These are phyloP conservation scores for Karstenula rhodostoma DNA, from an alignment of 2,329 filamentous ascomycete genomes.

Conservation along the genomic window DNA sequence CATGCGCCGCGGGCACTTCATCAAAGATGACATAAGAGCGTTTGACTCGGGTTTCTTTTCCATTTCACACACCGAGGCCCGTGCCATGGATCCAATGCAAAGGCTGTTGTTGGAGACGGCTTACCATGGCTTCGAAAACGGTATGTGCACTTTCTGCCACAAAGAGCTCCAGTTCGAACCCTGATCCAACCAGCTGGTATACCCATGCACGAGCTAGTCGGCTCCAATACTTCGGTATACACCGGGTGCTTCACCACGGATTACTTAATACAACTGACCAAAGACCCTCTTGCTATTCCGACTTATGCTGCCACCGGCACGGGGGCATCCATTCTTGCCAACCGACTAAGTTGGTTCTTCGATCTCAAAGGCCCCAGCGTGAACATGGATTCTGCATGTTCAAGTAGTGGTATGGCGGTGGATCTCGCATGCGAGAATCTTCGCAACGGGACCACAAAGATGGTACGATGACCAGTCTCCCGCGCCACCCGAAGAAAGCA, in stretches of 20 bases:
- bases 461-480: slow-evolving; percentile 14
- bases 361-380: slow-evolving; percentile 30
- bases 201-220: background rate
- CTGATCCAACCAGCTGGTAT: slow-evolving; percentile 44
- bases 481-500: background rate
- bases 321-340: slow-evolving; percentile 36
- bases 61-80: slow-evolving; percentile 20
- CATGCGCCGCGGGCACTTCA: background rate
- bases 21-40: slow-evolving; percentile 14
- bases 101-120: slow-evolving; percentile 27
- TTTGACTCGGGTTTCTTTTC: slow-evolving; percentile 31
- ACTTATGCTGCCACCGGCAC: slow-evolving; percentile 14
- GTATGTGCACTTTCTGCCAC: slow-evolving; percentile 10
- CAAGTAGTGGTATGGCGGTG: slow-evolving; percentile 25
- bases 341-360: slow-evolving; percentile 30
- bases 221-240: background rate
- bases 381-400: slow-evolving; percentile 34
- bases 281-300: background rate
- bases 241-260: background rate
- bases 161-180: background rate
- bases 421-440: slow-evolving; percentile 25
- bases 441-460: slow-evolving; percentile 3
- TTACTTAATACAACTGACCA: background rate
- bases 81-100: slow-evolving; percentile 30
- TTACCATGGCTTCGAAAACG: slow-evolving; percentile 33